Base-by-base conservation (phyloP, 2,329 filamentous ascomycete species). In the Ophiostoma australiae region DNA sequence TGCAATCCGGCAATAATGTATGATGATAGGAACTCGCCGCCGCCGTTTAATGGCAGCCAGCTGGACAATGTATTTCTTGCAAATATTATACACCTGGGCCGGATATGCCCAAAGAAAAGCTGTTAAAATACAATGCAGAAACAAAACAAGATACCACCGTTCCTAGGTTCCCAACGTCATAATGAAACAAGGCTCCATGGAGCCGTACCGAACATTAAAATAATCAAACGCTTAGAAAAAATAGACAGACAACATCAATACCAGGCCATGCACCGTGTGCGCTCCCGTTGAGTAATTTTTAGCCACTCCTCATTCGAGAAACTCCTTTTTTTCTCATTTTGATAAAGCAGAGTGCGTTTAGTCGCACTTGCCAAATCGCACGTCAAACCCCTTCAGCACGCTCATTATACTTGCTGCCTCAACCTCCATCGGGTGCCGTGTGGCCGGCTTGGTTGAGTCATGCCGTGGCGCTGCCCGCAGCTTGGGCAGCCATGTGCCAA, bases 391-490 rank as follows among this genome's bases (percentile, higher is more conserved):
- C 79, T 91, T 91, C 72, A 94, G 80, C n/a, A 93, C 91, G 61
- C 90, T 90, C 91, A 94, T 93, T 70, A 94, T 92, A 78, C 91
- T 93, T 0, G 91, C 91, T 7, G 91, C 90, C 80, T 94, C 91
- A 20, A 94, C 90, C 78, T 94, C 91, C 76, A 93, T 88, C 0
- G 91, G 88, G 61, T 85, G 84, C 70, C 82, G 82, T 73, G 81
- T 80, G 70, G 78, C 78, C 70, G 78, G 80, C 80, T 75, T 70
- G 72, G 72, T 72, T 66, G 69, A 33, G 70, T 76, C 73, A 73
- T 76, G 73, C 66, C 80, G 78, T 2, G 84, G 84, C 0, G 85
- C 84, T 23, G 89, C 89, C 77, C 88, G 86, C 20, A 94, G 85
- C 78, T 90, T 90, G 1, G 90, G 90, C 70, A 94, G 81, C 91